Percentiles rank a stretch among this genome's conserved stretches.
phyloP scores from a whole-genome alignment of 1,284 basidiomycete species.

The Phellopilus nigrolimitatus region DNA sequence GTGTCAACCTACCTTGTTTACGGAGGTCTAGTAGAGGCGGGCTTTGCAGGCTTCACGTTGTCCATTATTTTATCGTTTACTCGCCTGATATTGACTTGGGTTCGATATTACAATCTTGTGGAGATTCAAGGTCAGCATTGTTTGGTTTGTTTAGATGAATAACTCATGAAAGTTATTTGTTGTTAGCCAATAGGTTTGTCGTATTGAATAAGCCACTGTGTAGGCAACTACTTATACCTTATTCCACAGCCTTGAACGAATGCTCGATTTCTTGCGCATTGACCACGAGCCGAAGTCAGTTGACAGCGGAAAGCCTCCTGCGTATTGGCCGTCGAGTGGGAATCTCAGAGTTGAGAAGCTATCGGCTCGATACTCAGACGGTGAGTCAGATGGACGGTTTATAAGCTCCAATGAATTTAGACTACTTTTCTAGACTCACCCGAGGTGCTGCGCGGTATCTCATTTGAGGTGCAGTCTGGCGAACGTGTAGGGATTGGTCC shows the following conservation, averaged over 20 bases:
- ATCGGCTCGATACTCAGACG: slow-evolving; percentile 25
- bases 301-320: too few relatives aligned
- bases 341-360: slow-evolving; percentile 33
- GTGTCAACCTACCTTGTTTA: slow-evolving; percentile 22
- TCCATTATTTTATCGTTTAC: slow-evolving; percentile 14
- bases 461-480: slow-evolving; percentile 36
- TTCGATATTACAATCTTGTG: slow-evolving; percentile 20
- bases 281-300: slow-evolving; percentile 37
- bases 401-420: too few relatives aligned
- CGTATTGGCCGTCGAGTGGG: slow-evolving; percentile 42
- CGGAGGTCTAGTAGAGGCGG: slow-evolving; percentile 12
- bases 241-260: slow-evolving; percentile 34
- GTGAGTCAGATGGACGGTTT: too few relatives aligned
- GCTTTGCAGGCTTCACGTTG: slow-evolving; percentile 22
- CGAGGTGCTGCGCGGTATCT: slow-evolving; percentile 37
- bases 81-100: slow-evolving; percentile 19
- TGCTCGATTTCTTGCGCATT: slow-evolving; percentile 40
- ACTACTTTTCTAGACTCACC: too few relatives aligned
- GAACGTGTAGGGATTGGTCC: slow-evolving; percentile 39
- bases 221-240: neutral
- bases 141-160: neutral
- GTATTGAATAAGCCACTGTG: too few relatives aligned
- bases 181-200: slow-evolving; percentile 15
- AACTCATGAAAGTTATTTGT: neutral
- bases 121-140: slow-evolving; percentile 19